These are phyloP conservation scores for Penicillium sp. DNA, from an alignment of 2,329 filamentous ascomycete genomes.

Conservation along the genomic window DNA sequence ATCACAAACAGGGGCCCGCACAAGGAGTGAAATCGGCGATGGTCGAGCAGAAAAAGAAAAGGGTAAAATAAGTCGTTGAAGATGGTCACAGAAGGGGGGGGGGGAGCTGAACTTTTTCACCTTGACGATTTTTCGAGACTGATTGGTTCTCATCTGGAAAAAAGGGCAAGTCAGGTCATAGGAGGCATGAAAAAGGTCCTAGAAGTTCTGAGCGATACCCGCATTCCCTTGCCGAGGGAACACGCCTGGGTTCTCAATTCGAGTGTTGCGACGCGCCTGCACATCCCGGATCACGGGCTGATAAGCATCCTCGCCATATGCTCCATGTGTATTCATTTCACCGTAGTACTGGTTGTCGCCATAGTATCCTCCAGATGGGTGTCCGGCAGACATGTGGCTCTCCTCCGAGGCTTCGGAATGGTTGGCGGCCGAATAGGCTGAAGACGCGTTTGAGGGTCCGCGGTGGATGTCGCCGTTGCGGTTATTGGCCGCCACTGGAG, in stretches of 20 bases:
- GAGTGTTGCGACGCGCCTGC: constrained; percentile 83
- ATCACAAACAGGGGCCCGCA: constrained; percentile 4
- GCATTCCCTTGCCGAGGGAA: constrained; percentile 87
- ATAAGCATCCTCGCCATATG: constrained; percentile 56
- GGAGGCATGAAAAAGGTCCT: constrained; percentile 24
- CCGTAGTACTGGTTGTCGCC: constrained; percentile 57
- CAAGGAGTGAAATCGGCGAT: constrained; percentile 25
- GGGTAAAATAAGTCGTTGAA: too few relatives aligned
- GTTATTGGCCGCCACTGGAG: constrained; percentile 63
- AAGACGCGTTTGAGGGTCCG: constrained; percentile 92
- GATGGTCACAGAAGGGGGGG: constrained; percentile 4
- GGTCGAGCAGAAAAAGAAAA: constrained; percentile 10
- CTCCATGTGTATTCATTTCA: constrained; percentile 45
- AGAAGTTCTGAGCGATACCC: constrained; percentile 97
- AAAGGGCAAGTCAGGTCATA: too few relatives aligned
- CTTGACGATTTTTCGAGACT: background rate
- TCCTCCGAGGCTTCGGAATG: constrained; percentile 65
- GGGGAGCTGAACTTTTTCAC: constrained; percentile 9
- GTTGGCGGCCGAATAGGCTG: constrained; percentile 81
- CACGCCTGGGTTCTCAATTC: constrained; percentile 86
- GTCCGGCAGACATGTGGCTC: constrained; percentile 47
- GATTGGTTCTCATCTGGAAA: too few relatives aligned
- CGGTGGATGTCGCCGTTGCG: constrained; percentile 71
- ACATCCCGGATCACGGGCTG: constrained; percentile 92
- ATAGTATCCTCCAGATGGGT: constrained; percentile 52